A percentile compares a stretch with the other conserved stretches of the same genome.
phyloP scores from a whole-genome alignment of 2,329 filamentous ascomycete species.

The Corynespora cassiicola region DNA sequence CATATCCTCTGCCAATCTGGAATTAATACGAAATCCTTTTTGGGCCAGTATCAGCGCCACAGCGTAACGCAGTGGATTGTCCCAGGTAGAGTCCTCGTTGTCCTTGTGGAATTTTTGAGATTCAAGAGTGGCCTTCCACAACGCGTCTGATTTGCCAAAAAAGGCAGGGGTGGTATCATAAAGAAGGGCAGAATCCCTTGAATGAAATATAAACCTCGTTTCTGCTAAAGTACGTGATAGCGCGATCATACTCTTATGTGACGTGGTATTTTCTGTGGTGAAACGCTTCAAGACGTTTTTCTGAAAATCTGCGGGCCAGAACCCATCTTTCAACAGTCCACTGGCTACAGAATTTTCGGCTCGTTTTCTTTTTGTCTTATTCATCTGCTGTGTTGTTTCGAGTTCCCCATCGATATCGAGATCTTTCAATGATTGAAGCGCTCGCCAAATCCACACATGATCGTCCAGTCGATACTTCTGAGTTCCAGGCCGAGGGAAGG shows the following conservation, averaged over 20 bases:
- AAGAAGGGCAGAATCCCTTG: slow-evolving; percentile 12
- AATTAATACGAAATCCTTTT: background rate
- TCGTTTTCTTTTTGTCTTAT: too few relatives aligned
- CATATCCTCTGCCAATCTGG: background rate
- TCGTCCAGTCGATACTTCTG: background rate
- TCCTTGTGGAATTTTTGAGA: slow-evolving; percentile 1
- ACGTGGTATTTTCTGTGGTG: slow-evolving; percentile 5
- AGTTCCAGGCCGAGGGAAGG: too few relatives aligned
- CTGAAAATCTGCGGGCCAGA: background rate
- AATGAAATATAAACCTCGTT: slow-evolving; percentile 14
- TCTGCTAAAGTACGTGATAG: slow-evolving; percentile 2
- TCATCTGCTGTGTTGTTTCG: too few relatives aligned
- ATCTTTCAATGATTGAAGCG: too few relatives aligned
- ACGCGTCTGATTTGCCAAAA: background rate
- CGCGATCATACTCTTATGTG: slow-evolving; percentile 13
- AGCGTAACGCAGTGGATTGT: background rate
- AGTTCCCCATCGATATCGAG: too few relatives aligned
- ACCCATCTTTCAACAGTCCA: too few relatives aligned
- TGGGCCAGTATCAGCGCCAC: background rate
- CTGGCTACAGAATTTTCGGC: too few relatives aligned
- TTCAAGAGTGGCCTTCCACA: slow-evolving; percentile 3
- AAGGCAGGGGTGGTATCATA: too few relatives aligned
- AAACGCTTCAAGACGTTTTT: slow-evolving; percentile 4
- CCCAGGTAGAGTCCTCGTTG: background rate
- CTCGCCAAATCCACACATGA: slow-evolving; percentile 1